Conservation (phyloP, 2,329 filamentous ascomycete genomes). For the Diatrype stigma region DNA sequence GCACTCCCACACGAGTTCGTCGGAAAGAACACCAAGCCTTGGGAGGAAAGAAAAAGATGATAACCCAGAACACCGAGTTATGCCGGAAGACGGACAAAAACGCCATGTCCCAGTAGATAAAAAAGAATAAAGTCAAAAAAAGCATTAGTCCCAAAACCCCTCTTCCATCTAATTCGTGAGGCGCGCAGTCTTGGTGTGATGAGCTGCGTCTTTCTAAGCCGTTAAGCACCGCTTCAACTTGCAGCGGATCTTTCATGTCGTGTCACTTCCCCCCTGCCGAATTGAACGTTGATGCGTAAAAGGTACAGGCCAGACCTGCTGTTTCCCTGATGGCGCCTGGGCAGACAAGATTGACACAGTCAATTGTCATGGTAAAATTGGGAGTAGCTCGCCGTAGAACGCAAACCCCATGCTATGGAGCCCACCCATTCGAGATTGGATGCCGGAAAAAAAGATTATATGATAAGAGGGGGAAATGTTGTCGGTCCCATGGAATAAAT, state of each 20-base stretch:
- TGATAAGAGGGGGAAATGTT: too few species aligned
- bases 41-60: not conserved
- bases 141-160: too few species aligned
- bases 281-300: not conserved
- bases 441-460: not conserved
- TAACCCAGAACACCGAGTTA: too few species aligned
- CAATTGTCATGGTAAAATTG: not conserved
- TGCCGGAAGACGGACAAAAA: not conserved
- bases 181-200: not conserved
- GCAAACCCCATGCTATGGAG: not conserved
- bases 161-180: not conserved
- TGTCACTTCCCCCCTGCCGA: not conserved
- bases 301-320: not conserved
- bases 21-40: not conserved
- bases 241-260: not conserved
- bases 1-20: too few species aligned
- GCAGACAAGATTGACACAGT: not conserved
- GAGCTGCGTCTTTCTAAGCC: not conserved
- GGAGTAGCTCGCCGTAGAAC: not conserved
- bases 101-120: not conserved
- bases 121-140: too few species aligned
- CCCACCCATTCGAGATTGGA: not conserved
- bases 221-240: not conserved
- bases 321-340: not conserved
- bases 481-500: too few species aligned